phyloP scores from a whole-genome alignment of 2,329 filamentous ascomycete species.

The Penicillium sp. region DNA sequence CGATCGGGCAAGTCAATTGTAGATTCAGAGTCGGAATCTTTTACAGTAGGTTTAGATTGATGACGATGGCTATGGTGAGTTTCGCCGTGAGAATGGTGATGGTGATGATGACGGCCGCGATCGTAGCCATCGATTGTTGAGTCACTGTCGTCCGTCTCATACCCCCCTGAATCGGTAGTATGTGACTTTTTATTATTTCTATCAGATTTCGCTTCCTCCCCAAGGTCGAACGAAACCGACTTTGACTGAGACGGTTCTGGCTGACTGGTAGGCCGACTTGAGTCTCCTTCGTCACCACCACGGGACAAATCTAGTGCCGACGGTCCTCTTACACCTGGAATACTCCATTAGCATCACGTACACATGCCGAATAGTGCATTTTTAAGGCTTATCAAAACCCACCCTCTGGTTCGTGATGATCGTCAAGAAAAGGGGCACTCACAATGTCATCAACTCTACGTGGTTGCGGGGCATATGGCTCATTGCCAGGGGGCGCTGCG shows the following conservation, averaged over 20 bases:
- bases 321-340: conserved; percentile 20
- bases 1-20: conserved; percentile 43
- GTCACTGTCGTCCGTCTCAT: conserved; percentile 43
- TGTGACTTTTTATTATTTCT: not conserved
- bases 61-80: conserved; percentile 5
- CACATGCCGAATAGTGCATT: not conserved
- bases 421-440: conserved; percentile 41
- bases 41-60: not conserved
- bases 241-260: conserved; percentile 22
- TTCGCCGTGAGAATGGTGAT: conserved; percentile 15
- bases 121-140: conserved; percentile 28
- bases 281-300: not conserved
- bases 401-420: conserved; percentile 39
- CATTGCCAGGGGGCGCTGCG: conserved; percentile 30
- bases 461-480: conserved; percentile 37
- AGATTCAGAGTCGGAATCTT: conserved; percentile 36
- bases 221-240: conserved; percentile 31
- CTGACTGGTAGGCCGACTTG: conserved; percentile 21
- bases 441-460: conserved; percentile 48
- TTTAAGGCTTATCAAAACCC: conserved; percentile 31
- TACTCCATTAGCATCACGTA: conserved; percentile 12
- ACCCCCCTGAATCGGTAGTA: conserved; percentile 26
- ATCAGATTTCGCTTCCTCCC: conserved; percentile 13
- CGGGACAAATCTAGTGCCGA: conserved; percentile 1
- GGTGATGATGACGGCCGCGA: conserved; percentile 21